Conservation (phyloP, 1,284 basidiomycete genomes). For the Irpex sp. region DNA sequence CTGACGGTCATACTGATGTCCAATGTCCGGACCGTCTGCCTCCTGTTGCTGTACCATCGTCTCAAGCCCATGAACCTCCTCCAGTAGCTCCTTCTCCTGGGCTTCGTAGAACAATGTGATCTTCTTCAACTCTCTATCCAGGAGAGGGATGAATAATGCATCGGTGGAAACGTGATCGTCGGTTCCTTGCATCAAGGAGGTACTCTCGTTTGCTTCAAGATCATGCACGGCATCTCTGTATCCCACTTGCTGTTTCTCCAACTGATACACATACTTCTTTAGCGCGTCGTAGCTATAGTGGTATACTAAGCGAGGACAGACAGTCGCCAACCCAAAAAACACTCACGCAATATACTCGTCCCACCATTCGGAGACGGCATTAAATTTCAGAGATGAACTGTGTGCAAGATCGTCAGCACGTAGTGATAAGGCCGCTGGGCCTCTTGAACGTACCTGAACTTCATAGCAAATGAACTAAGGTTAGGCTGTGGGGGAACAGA, state of each 20-base stretch:
- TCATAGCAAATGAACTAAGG: slow-evolving; percentile 43
- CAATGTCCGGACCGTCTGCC: slow-evolving; percentile 53
- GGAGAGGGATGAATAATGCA: slow-evolving; percentile 63
- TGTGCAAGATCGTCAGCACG: background rate
- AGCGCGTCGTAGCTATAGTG: slow-evolving; percentile 71
- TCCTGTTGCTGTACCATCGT: slow-evolving; percentile 68
- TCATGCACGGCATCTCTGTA: slow-evolving; percentile 46
- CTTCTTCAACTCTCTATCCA: slow-evolving; percentile 86
- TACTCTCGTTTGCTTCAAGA: slow-evolving; percentile 61
- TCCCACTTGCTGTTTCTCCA: slow-evolving; percentile 68
- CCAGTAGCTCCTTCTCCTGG: slow-evolving; percentile 72
- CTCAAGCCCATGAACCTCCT: slow-evolving; percentile 63
- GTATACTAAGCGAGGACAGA: background rate
- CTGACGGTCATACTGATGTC: slow-evolving; percentile 40
- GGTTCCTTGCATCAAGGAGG: slow-evolving; percentile 44
- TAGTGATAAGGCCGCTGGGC: background rate
- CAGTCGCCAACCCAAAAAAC: background rate
- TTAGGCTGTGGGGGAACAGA: slow-evolving; percentile 13
- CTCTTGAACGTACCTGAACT: slow-evolving; percentile 45
- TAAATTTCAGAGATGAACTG: slow-evolving; percentile 85
- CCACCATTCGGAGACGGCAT: slow-evolving; percentile 93
- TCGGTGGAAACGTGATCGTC: slow-evolving; percentile 42
- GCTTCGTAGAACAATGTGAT: slow-evolving; percentile 78
- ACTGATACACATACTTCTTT: slow-evolving; percentile 84
- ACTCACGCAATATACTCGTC: slow-evolving; percentile 87